Conservation (phyloP, 495 filamentous ascomycete genomes). For the Lophium mytilinum region DNA sequence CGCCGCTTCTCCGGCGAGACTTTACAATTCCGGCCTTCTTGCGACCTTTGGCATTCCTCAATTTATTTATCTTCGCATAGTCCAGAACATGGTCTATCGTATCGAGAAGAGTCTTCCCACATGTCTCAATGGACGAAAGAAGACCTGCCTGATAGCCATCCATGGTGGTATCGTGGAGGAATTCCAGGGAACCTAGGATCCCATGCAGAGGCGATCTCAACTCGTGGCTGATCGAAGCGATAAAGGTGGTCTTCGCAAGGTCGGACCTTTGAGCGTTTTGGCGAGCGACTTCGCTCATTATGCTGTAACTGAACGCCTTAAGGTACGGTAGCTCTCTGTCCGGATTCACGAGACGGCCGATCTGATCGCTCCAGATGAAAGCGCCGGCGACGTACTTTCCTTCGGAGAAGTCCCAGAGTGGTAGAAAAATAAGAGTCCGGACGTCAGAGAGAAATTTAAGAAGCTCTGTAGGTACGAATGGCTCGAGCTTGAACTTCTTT, state of each 20-base stretch:
- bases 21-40: conserved; percentile 13
- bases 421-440: conserved; percentile 16
- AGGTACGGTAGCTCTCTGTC: conserved; percentile 16
- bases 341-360: conserved; percentile 4
- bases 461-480: not conserved
- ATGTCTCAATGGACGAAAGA: conserved; percentile 22
- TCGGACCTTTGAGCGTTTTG: conserved; percentile 76
- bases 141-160: conserved; percentile 19
- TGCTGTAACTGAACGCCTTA: conserved; percentile 20
- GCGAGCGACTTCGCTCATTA: conserved; percentile 28
- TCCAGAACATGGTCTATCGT: conserved; percentile 26
- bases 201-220: conserved; percentile 87
- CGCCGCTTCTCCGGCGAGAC: not conserved
- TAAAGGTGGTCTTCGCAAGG: conserved; percentile 87
- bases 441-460: not conserved
- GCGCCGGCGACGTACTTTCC: conserved; percentile 17
- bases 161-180: conserved; percentile 22
- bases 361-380: conserved; percentile 12
- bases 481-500: not conserved
- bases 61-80: conserved; percentile 27
- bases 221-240: conserved; percentile 91
- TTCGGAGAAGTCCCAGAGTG: conserved; percentile 20
- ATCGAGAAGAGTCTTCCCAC: conserved; percentile 28
- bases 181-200: conserved; percentile 59
- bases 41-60: conserved; percentile 3